Evolutionary conservation across 495 filamentous ascomycete species (phyloP), one percentile per base, ranked within the genome.

Genomic region (Hypoxylon cercidicola): DNA sequence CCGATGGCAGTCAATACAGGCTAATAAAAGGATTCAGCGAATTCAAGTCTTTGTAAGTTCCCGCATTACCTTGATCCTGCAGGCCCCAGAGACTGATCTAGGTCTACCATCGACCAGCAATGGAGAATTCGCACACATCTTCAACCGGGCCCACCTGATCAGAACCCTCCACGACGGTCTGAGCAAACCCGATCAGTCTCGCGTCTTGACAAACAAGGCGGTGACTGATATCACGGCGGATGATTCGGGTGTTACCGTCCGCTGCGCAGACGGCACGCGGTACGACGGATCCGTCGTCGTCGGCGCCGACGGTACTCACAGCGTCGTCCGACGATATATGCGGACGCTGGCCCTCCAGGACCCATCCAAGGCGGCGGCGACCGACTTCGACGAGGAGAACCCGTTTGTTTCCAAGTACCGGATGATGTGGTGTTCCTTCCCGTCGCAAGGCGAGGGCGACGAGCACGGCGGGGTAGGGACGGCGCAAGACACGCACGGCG

Each of bases 221-320:
- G 77, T 79, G 8, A 51, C 52, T 1, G 69, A 69, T n/a, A 70
- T 83, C 32, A 50, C 68, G 8, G 43, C 68, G n/a, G 5, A 40
- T 5, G 53, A 60, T 4, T 45, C 32, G 1, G 62, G 49, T 4
- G 73, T 74, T 5, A 51, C 49, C 1, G 73, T 77, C 6, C 34
- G 30, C 15, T 75, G 73, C 23, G 64, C 68, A 10, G 76, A 82
- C 39, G 81, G 81, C 0, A 66, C 62, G 11, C 41, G 62, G 0
- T 76, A 75, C 48, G 60, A 70, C 1, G 82, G 81, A 5, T 71
- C 74, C 39, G 55, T 84, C 21, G 72, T 84, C n/a, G 62, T 85
- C 15, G 82, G 82, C 6, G 79, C 77, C 16, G 83, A 85, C 55
- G 82, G 82, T 2, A 74, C 81, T n/a, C 76, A 81, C 50, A 80